Conservation (phyloP, 805 yeast genomes). For the Ogataea haglerorum region DNA sequence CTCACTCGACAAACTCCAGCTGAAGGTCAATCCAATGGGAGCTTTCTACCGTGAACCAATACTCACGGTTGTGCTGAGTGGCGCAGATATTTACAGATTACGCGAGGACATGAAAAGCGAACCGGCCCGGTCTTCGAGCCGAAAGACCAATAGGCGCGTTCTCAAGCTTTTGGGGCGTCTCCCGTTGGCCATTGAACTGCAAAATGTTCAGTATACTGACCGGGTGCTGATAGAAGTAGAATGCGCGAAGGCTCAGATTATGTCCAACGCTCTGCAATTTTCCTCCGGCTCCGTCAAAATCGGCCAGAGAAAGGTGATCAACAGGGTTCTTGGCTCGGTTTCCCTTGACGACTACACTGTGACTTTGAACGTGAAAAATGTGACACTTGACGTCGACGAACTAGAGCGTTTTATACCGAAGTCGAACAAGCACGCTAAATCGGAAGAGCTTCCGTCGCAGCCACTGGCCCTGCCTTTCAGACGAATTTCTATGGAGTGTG, state of each 20-base stretch:
- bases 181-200: not conserved
- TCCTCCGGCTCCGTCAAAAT: not conserved
- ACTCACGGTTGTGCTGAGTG: not conserved
- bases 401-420: not conserved
- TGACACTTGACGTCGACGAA: conserved; percentile 4
- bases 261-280: not conserved
- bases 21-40: conserved; percentile 20
- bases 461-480: not conserved
- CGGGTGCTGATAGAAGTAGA: not conserved
- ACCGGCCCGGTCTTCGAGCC: no score
- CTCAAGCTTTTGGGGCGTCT: not conserved
- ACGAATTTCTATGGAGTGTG: conserved; percentile 8
- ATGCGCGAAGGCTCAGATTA: not conserved
- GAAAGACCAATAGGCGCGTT: no score
- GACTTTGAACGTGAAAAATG: not conserved
- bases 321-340: not conserved
- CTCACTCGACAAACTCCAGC: conserved; percentile 14
- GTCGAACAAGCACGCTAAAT: not conserved
- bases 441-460: not conserved
- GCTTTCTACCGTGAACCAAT: conserved; percentile 5
- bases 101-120: no score
- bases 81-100: not conserved
- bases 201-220: not conserved
- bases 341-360: not conserved
- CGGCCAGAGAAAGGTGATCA: not conserved